A percentile compares a stretch with the other conserved stretches of the same genome.
phyloP scores from a whole-genome alignment of 2,329 filamentous ascomycete species.

The Sclerotinia trifoliorum region DNA sequence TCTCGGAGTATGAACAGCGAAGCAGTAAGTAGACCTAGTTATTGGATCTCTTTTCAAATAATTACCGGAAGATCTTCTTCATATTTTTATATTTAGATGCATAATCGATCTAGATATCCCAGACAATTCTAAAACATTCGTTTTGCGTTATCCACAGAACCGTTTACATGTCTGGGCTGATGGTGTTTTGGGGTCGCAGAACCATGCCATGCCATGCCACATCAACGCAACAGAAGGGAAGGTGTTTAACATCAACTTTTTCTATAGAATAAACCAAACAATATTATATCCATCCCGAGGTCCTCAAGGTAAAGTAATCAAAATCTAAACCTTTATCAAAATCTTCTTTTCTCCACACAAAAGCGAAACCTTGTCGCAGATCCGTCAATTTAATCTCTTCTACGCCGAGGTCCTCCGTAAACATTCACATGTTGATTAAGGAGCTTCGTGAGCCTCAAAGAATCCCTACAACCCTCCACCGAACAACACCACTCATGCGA shows the following conservation, averaged over 20 bases:
- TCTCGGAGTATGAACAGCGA: background rate
- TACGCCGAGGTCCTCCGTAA: conserved; percentile 12
- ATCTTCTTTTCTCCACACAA: background rate
- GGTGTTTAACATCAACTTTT: too few relatives aligned
- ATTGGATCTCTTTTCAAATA: background rate
- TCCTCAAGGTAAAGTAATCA: background rate
- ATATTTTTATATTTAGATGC: background rate
- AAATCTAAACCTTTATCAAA: background rate
- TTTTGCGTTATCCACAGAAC: background rate
- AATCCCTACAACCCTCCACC: background rate
- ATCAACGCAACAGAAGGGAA: conserved; percentile 1
- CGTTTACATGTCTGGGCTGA: background rate
- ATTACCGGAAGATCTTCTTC: background rate
- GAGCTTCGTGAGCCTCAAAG: background rate
- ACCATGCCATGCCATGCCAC: background rate
- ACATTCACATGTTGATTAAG: conserved; percentile 20
- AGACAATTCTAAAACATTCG: background rate
- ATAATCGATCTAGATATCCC: background rate
- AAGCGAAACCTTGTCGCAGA: conserved; percentile 6
- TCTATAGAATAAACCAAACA: background rate
- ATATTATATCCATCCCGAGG: background rate
- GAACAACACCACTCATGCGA: conserved; percentile 14
- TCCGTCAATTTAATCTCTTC: conserved; percentile 18
- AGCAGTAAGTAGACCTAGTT: background rate
- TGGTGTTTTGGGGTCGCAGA: background rate